Evolutionary conservation across 495 filamentous ascomycete genomes (phyloP).

Genomic region (Neurospora pannonica): DNA sequence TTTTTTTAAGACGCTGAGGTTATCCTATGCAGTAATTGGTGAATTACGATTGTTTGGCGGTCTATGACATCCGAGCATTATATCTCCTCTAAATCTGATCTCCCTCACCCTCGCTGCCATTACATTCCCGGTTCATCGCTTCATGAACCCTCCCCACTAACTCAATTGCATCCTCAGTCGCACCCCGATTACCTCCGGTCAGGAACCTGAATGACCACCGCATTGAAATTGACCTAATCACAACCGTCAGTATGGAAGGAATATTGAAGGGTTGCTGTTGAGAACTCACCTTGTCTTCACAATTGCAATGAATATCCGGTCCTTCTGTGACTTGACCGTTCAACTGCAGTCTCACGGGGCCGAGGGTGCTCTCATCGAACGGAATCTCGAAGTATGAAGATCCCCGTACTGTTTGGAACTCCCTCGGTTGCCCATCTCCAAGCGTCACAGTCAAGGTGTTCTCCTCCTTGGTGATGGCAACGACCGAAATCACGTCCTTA

Average conservation of each 20-base stretch:
- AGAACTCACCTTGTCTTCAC: conserved; percentile 38
- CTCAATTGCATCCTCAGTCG: neutral
- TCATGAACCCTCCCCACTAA: neutral
- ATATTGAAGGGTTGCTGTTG: neutral
- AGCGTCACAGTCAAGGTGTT: conserved; percentile 40
- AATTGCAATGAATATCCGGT: conserved; percentile 37
- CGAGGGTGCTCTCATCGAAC: conserved; percentile 35
- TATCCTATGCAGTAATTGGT: neutral
- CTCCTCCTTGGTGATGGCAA: conserved; percentile 27
- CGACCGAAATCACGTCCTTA: conserved; percentile 38
- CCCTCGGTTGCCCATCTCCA: conserved; percentile 27
- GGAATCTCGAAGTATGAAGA: conserved; percentile 45
- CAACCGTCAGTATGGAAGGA: neutral
- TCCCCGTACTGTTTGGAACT: neutral
- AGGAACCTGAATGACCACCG: conserved; percentile 29
- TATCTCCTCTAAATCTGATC: neutral
- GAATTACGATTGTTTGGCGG: neutral
- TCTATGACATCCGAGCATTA: neutral
- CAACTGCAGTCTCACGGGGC: conserved; percentile 43
- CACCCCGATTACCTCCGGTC: neutral
- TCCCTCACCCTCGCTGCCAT: neutral
- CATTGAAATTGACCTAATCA: conserved; percentile 32
- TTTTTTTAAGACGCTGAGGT: neutral
- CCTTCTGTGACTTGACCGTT: conserved; percentile 37
- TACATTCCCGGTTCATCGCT: neutral